These are phyloP conservation scores for Nissolia schottii DNA, from an alignment of 306 rosid genomes.

Conservation along the genomic window DNA sequence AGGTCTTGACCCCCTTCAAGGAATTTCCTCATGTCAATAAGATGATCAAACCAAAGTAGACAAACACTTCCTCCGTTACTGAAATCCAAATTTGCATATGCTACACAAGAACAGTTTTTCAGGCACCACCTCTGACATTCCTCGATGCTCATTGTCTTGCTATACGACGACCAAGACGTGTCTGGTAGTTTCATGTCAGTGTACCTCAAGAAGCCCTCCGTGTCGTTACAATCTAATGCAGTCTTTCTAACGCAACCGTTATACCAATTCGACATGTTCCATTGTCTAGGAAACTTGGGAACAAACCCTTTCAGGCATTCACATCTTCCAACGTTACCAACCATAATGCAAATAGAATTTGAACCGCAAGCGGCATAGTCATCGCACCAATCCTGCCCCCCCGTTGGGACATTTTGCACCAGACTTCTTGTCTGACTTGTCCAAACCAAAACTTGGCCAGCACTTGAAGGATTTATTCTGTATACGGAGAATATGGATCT, in stretches of 20 bases:
- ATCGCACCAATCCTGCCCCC: neutral
- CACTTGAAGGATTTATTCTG: neutral
- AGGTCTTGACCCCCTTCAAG: conserved; percentile 28
- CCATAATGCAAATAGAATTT: neutral
- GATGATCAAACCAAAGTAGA: neutral
- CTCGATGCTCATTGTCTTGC: neutral
- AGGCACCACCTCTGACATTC: neutral
- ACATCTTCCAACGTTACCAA: neutral
- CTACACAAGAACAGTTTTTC: neutral
- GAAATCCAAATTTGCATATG: neutral
- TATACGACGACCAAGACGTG: neutral
- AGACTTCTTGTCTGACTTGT: neutral
- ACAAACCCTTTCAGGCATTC: neutral
- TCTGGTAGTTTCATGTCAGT: neutral
- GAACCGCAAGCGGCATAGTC: neutral
- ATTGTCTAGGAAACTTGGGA: neutral
- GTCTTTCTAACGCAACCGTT: neutral
- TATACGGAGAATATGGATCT: neutral
- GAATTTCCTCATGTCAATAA: neutral
- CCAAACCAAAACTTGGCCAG: neutral
- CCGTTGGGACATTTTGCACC: neutral
- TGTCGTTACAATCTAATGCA: neutral
- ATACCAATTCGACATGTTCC: neutral
- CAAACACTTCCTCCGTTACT: neutral
- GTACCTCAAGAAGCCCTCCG: neutral